Percentiles rank a stretch among this genome's conserved stretches.
These are phyloP conservation scores for Puccinia triticina DNA, from an alignment of 1,284 basidiomycete genomes.

Conservation along the genomic window DNA sequence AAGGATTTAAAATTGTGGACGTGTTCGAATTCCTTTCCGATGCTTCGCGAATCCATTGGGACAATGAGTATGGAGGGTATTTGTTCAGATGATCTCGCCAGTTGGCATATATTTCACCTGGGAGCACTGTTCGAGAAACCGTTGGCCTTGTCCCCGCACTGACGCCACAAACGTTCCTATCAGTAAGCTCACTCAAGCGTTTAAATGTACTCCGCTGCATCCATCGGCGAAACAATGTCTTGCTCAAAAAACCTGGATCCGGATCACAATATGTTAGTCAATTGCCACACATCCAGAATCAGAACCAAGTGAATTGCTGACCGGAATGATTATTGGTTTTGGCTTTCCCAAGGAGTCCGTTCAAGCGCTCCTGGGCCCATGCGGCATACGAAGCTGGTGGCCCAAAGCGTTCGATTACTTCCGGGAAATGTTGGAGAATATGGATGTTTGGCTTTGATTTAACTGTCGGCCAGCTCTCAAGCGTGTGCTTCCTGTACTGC, in stretches of 20 bases:
- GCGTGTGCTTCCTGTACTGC: slow-evolving; percentile 14
- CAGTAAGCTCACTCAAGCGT: neutral
- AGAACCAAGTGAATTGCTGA: neutral
- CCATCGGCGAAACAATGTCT: slow-evolving; percentile 18
- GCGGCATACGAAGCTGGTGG: slow-evolving; percentile 30
- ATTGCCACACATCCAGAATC: too few relatives aligned
- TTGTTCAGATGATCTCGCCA: neutral
- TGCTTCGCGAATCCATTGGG: neutral
- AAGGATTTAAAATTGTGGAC: neutral
- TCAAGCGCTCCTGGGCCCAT: slow-evolving; percentile 26
- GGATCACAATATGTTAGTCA: neutral
- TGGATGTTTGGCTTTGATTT: slow-evolving; percentile 21
- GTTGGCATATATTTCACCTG: neutral
- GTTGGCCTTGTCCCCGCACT: neutral
- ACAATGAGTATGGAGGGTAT: neutral
- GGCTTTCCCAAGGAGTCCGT: slow-evolving; percentile 22
- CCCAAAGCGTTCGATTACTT: slow-evolving; percentile 24
- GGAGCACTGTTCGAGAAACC: neutral
- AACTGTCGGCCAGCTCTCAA: neutral
- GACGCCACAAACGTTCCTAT: neutral
- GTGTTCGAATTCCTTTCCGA: neutral
- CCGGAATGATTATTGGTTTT: slow-evolving; percentile 18
- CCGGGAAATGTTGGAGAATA: slow-evolving; percentile 15
- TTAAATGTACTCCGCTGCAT: neutral
- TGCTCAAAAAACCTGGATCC: neutral